Base-by-base conservation (phyloP, 352 stramenopile genomes). In the Globisporangium irregulare region DNA sequence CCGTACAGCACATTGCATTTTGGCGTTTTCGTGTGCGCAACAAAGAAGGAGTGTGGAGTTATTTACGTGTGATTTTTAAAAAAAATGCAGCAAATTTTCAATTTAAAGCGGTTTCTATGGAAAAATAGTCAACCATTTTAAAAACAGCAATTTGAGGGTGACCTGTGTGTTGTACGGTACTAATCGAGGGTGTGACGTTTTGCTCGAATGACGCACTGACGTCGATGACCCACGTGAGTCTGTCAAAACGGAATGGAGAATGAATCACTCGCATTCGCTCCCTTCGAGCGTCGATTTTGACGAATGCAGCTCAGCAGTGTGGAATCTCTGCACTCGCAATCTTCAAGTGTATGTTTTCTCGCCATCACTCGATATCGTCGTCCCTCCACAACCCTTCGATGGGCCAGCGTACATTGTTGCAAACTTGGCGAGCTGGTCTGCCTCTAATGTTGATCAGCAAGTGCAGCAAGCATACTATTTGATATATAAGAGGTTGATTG, bases 291-390 rank as follows among this genome's bases (percentile, higher is more conserved):
- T 32, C 29, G 29, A 32, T 32, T 32, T 48, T 48, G 5, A 5
- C 14, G 5, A 48, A 48, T 15, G 14, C 41, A 48, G 14, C 41
- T 7, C 41, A 48, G 20, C 10, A 14, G 34, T 15, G 34, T 41
- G 41, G 14, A 48, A 20, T 48, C 41, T 10, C 41, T 48, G 10
- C 43, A 22, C 43, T 50, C 43, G 43, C 15, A 8, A 50, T 50
- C 43, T 50, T 50, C 43, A 50, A 50, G 43, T 50, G 43, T 50
- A 48, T 48, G 41, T 50, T 50, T 50, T 50, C 43, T 50, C 43
- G 43, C 43, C 43, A 50, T 22, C 43, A 50, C 43, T 10, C 43
- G 43, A 50, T 50, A 48, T 14, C 1, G 1, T 41, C 15, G 14
- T 8, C 43, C 18, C 43, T 50, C 43, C 43, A 50, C 43, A 50